These are phyloP conservation scores for Stereum hirsutum DNA, from an alignment of 1,284 basidiomycete species.

Conservation along the genomic window DNA sequence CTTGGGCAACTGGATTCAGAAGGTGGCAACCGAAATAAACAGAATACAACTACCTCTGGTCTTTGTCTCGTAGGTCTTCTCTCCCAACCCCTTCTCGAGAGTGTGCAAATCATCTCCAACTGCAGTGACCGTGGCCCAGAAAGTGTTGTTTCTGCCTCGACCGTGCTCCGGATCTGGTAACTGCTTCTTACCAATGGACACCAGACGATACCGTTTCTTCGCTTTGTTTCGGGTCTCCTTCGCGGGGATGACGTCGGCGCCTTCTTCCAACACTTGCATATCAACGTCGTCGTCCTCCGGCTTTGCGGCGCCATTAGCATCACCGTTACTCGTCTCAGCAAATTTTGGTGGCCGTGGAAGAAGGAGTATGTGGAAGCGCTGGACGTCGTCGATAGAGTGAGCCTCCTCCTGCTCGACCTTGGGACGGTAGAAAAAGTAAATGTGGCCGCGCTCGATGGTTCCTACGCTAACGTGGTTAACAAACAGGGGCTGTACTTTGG, in stretches of 20 bases:
- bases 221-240: slow-evolving; percentile 24
- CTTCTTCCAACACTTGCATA: slow-evolving; percentile 31
- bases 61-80: slow-evolving; percentile 55
- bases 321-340: slow-evolving; percentile 15
- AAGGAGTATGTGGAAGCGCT: slow-evolving; percentile 54
- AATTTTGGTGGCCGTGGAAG: slow-evolving; percentile 43
- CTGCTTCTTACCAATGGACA: slow-evolving; percentile 56
- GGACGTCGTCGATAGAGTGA: slow-evolving; percentile 48
- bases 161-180: slow-evolving; percentile 42
- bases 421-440: slow-evolving; percentile 65
- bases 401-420: slow-evolving; percentile 49
- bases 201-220: slow-evolving; percentile 41
- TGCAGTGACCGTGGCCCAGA: slow-evolving; percentile 46
- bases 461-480: slow-evolving; percentile 20
- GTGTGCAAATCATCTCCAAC: slow-evolving; percentile 42
- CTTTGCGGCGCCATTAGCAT: slow-evolving; percentile 6
- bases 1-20: slow-evolving; percentile 16
- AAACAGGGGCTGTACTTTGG: background rate
- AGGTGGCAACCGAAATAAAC: background rate
- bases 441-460: slow-evolving; percentile 47
- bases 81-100: slow-evolving; percentile 42
- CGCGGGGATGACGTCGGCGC: slow-evolving; percentile 40
- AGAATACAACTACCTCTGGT: slow-evolving; percentile 33
- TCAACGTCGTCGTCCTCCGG: slow-evolving; percentile 20
- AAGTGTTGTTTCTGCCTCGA: slow-evolving; percentile 34